Base-by-base conservation (phyloP, 2,329 filamentous ascomycete species). In the Torrubiella hemipterigena region DNA sequence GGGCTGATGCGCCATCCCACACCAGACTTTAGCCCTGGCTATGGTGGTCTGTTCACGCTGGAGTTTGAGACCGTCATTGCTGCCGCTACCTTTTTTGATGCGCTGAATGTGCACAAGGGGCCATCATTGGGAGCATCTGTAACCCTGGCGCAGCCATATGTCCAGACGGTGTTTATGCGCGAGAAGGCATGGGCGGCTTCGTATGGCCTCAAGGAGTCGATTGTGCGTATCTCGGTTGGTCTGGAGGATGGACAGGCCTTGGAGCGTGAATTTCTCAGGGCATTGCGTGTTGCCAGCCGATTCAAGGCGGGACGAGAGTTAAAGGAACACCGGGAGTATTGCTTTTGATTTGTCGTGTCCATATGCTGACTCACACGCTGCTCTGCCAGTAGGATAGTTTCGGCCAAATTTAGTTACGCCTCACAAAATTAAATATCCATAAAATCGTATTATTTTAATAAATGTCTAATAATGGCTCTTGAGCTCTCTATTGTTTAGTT, bases 11-110 rank as follows among this genome's bases (percentile, higher is more conserved):
- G 55, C 7, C 44, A 36, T n/a, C 23, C 48, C 3, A 50, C 59
- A 1, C 19, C 43, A 2, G 63, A 65, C 1, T 63, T 67, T 37
- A 49, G 42, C 8, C 60, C 64, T 0, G 66, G 65, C 1, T 65
- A 66, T 40, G 66, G 67, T 5, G 65, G 59, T 39, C 53, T 71
- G 0, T 48, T 71, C 16, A 58, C 47, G 22, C 40, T 69, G 9
- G 61, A 68, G 30, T 59, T 71, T 19, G 42, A 45, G 8, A 48
- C 41, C 8, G 19, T 56, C 0, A 46, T 44, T 4, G 33, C 47
- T 0, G 52, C 61, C 1, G 40, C 35, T 5, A 51, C 52, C 0
- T 69, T 69, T 33, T 67, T 61, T 38, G 55, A 69, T 32, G 47
- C 47, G 22, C 33, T 67, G 4, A 43, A 54, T 19, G 47, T 67